Conservation (phyloP, 441 rosid genomes). For the Rhodomyrtus psidioides region DNA sequence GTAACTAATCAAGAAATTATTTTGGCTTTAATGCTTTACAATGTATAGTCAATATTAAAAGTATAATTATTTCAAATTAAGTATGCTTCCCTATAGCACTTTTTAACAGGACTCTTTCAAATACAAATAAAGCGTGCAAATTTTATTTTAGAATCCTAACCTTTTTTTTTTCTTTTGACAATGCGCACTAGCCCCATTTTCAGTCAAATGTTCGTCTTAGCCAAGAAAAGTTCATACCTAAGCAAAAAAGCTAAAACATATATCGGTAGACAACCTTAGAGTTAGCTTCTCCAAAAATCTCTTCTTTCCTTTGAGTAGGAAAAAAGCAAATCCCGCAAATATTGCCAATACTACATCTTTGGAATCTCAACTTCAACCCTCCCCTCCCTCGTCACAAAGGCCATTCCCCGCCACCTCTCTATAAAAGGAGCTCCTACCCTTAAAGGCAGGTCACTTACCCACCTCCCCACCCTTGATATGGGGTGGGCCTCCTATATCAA, state of each 20-base stretch:
- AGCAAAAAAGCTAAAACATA: background rate
- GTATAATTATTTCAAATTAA: background rate
- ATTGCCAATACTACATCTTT: background rate
- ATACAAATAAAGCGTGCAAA: background rate
- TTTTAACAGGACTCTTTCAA: background rate
- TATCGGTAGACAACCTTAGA: background rate
- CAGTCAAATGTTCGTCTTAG: background rate
- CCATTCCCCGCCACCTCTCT: background rate
- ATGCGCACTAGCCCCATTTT: background rate
- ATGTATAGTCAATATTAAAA: background rate
- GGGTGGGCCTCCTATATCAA: too few species aligned
- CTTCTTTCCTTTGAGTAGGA: too few species aligned
- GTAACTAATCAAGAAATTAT: background rate
- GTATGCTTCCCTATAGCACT: background rate
- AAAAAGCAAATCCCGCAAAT: too few species aligned
- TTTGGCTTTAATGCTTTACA: background rate
- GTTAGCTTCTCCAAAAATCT: background rate
- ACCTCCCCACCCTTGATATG: too few species aligned
- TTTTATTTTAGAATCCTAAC: background rate
- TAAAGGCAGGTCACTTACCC: too few species aligned
- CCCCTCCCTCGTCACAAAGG: background rate
- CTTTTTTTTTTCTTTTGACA: too few species aligned
- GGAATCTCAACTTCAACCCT: background rate
- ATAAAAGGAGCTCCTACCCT: conserved; percentile 20
- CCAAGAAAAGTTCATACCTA: background rate